phyloP scores from a whole-genome alignment of 495 filamentous ascomycete species.

The Penicillium mononematosum region DNA sequence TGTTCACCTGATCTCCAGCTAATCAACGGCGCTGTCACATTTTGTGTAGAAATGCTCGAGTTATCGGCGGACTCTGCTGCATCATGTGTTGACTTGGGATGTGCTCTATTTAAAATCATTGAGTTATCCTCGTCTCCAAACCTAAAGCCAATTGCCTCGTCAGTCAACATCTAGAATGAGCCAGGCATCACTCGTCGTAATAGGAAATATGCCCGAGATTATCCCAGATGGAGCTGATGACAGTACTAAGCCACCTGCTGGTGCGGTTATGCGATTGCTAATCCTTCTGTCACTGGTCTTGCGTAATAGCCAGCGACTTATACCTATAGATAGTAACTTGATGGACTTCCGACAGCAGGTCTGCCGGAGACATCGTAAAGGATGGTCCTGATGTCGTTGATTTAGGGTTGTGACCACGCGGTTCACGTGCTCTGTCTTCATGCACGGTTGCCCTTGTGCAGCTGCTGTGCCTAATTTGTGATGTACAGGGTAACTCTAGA shows the following conservation, averaged over 20 bases:
- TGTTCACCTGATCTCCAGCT: neutral
- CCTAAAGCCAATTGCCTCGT: neutral
- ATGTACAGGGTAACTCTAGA: neutral
- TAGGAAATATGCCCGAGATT: neutral
- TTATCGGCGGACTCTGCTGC: neutral
- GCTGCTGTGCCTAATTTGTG: neutral
- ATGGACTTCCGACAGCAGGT: neutral
- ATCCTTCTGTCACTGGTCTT: too few species aligned
- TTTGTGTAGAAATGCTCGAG: neutral
- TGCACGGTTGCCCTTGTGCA: neutral
- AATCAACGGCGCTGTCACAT: neutral
- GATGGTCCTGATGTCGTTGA: neutral
- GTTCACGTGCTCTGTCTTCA: neutral
- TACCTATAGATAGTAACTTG: too few species aligned
- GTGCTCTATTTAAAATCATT: neutral
- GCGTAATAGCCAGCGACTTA: too few species aligned
- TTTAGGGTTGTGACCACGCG: conserved; percentile 1
- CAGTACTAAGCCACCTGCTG: too few species aligned
- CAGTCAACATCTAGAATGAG: neutral
- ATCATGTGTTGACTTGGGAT: neutral
- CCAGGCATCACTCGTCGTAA: neutral
- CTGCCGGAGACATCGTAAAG: neutral
- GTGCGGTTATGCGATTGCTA: too few species aligned
- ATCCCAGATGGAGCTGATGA: neutral
- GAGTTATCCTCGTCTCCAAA: neutral